phyloP scores from a whole-genome alignment of 2,329 filamentous ascomycete genomes.

The Leptosphaerulina australis region DNA sequence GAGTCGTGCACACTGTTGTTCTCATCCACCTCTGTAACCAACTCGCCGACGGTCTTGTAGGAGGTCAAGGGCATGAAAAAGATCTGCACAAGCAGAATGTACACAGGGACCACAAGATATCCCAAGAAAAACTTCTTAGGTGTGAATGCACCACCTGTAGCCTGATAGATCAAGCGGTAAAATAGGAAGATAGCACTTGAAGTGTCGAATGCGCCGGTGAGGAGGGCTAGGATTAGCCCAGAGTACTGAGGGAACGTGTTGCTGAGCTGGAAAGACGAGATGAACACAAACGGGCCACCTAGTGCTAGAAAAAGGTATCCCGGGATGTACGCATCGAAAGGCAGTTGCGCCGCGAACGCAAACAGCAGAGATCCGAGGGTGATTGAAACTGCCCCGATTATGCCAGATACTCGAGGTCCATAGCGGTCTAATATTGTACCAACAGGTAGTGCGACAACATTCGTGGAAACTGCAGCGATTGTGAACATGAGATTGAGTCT shows the following conservation, averaged over 20 bases:
- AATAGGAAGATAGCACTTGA: conserved; percentile 56
- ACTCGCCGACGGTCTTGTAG: conserved; percentile 71
- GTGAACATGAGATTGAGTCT: conserved; percentile 91
- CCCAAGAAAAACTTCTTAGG: conserved; percentile 57
- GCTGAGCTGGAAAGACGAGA: conserved; percentile 58
- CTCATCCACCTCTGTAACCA: conserved; percentile 73
- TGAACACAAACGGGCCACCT: conserved; percentile 59
- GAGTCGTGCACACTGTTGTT: conserved; percentile 58
- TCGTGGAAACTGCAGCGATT: conserved; percentile 83
- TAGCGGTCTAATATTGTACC: conserved; percentile 84
- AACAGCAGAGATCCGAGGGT: conserved; percentile 73
- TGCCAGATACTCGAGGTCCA: conserved; percentile 76
- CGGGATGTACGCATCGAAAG: conserved; percentile 70
- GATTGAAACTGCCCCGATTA: conserved; percentile 73
- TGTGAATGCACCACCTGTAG: conserved; percentile 50
- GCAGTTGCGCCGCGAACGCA: conserved; percentile 67
- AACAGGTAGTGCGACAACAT: conserved; percentile 83
- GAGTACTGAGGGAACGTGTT: conserved; percentile 59
- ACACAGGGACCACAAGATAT: conserved; percentile 56
- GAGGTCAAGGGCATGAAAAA: conserved; percentile 56
- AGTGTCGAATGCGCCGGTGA: conserved; percentile 60
- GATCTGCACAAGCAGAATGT: conserved; percentile 53
- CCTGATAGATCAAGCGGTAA: conserved; percentile 56
- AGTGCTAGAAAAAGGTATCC: conserved; percentile 58
- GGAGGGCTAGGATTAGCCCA: conserved; percentile 56